These are phyloP conservation scores for Aspergillus hortae DNA, from an alignment of 2,329 filamentous ascomycete genomes.

Conservation along the genomic window DNA sequence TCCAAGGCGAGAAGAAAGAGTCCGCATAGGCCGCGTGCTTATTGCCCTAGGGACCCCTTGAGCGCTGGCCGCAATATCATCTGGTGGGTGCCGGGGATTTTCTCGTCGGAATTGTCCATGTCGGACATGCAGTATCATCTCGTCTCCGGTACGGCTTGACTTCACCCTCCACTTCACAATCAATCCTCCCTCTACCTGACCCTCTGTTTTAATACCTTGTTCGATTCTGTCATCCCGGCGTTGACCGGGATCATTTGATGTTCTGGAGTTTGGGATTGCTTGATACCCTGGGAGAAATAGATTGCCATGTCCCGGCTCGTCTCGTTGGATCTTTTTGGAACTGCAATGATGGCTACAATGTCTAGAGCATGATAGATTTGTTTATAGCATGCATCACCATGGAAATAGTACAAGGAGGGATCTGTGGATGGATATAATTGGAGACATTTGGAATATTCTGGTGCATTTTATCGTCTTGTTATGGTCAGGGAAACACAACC, in stretches of 20 bases:
- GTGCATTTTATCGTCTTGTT: no score
- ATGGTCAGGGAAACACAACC: background rate
- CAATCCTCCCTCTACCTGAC: background rate
- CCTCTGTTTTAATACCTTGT: constrained; percentile 4
- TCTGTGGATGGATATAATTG: background rate
- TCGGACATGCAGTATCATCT: background rate
- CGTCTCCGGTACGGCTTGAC: background rate
- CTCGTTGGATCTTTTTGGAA: constrained; percentile 7
- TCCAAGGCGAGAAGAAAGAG: constrained; percentile 34
- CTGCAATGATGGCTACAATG: constrained; percentile 8
- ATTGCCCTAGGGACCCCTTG: background rate
- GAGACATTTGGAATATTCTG: background rate
- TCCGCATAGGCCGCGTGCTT: constrained; percentile 16
- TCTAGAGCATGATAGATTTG: constrained; percentile 13
- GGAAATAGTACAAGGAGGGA: background rate
- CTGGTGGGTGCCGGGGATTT: constrained; percentile 1
- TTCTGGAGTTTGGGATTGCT: constrained; percentile 22
- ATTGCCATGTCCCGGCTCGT: constrained; percentile 7
- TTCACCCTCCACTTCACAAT: background rate
- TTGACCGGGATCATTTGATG: constrained; percentile 8
- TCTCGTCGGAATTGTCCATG: background rate
- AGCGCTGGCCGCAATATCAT: constrained; percentile 5
- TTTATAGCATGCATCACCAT: constrained; percentile 3
- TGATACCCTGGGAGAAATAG: constrained; percentile 23
- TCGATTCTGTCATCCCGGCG: constrained; percentile 4